Percentiles rank a stretch among this genome's conserved stretches.
Evolutionary conservation across 2,329 filamentous ascomycete species (phyloP).

Genomic region (Colletotrichum tropicale): DNA sequence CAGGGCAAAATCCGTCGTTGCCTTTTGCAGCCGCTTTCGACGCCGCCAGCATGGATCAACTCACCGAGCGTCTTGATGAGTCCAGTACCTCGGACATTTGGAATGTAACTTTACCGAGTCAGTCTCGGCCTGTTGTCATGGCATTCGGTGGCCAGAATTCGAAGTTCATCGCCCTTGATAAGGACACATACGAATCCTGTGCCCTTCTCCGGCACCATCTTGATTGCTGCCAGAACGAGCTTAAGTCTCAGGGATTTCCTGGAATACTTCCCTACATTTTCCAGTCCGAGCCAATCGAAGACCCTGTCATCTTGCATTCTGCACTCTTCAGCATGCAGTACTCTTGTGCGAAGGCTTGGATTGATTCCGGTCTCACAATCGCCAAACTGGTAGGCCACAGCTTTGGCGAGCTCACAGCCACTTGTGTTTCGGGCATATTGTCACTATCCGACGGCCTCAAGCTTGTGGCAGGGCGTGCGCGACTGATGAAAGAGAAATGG

Average conservation of each 20-base stretch:
- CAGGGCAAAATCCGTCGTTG: background rate
- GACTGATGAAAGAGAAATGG: slow-evolving; percentile 34
- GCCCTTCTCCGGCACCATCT: slow-evolving; percentile 29
- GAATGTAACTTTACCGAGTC: slow-evolving; percentile 7
- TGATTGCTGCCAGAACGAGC: slow-evolving; percentile 33
- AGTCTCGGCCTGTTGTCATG: slow-evolving; percentile 31
- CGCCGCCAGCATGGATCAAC: background rate
- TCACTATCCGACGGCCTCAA: slow-evolving; percentile 33
- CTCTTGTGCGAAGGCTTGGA: background rate
- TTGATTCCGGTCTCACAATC: background rate
- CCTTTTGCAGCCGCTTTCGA: background rate
- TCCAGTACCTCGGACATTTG: background rate
- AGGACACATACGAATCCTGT: slow-evolving; percentile 24
- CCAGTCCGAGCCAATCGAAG: slow-evolving; percentile 25
- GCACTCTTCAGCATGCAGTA: slow-evolving; percentile 21
- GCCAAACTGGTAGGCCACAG: slow-evolving; percentile 31
- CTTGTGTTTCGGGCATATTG: slow-evolving; percentile 37
- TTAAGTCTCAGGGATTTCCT: slow-evolving; percentile 29
- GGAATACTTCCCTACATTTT: slow-evolving; percentile 35
- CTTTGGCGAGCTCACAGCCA: slow-evolving; percentile 45
- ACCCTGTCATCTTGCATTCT: slow-evolving; percentile 37
- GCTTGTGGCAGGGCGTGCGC: slow-evolving; percentile 31
- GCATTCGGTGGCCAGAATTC: slow-evolving; percentile 41
- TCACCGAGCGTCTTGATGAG: background rate
- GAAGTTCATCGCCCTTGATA: background rate